phyloP scores from a whole-genome alignment of 352 stramenopile species.

The Pythium volutum region DNA sequence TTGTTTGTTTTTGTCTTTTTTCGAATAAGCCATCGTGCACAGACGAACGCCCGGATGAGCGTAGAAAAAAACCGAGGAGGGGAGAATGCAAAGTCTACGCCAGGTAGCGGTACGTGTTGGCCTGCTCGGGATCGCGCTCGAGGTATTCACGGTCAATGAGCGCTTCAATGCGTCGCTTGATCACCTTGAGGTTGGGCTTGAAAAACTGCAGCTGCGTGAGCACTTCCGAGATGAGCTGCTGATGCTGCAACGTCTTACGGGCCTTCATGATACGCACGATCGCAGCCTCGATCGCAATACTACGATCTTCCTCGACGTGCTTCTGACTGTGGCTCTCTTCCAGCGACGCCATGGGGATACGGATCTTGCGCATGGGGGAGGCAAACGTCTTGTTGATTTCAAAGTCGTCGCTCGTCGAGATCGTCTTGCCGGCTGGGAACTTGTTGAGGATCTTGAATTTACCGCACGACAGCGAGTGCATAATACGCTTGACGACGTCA shows the following conservation, averaged over 20 bases:
- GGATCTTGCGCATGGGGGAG: conserved; percentile 96
- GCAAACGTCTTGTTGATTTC: conserved; percentile 93
- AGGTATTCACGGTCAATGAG: conserved; percentile 99
- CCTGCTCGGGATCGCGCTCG: conserved; percentile 94
- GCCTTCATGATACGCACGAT: conserved; percentile 99
- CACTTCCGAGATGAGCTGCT: conserved; percentile 98
- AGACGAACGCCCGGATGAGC: neutral
- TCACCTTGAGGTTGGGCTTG: conserved; percentile 96
- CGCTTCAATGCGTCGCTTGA: conserved; percentile 97
- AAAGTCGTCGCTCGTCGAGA: conserved; percentile 94
- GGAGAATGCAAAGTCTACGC: conserved; percentile 48
- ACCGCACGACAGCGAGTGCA: conserved; percentile 98
- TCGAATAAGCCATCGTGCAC: neutral
- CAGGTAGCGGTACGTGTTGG: conserved; percentile 96
- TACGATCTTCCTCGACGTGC: conserved; percentile 95
- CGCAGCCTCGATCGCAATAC: conserved; percentile 98
- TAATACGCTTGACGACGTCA: conserved; percentile 95
- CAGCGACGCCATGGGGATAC: conserved; percentile 98
- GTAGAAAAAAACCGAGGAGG: neutral
- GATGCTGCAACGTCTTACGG: conserved; percentile 95
- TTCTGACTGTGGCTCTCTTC: conserved; percentile 98
- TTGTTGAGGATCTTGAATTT: conserved; percentile 99
- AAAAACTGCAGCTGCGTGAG: conserved; percentile 98
- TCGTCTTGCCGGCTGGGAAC: conserved; percentile 92
- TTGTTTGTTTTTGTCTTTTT: conserved; percentile 4